Conservation (phyloP, 352 stramenopile genomes). For the Phytophthora hybrid region DNA sequence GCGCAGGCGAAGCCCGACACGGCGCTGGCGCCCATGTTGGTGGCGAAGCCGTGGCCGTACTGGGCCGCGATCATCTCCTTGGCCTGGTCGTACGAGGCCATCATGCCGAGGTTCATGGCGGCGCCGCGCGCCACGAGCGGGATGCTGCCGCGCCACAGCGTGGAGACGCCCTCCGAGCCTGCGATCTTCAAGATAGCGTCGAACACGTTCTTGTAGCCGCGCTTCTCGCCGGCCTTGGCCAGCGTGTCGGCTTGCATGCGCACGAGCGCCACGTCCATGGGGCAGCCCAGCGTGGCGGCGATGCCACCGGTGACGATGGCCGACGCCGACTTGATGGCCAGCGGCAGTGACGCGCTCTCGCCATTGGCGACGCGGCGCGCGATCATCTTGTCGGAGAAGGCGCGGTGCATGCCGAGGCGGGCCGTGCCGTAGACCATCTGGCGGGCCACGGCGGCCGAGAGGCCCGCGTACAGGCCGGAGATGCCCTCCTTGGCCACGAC, state of each 20-base stretch:
- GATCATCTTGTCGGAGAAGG: slow-evolving; percentile 83
- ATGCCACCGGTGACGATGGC: slow-evolving; percentile 86
- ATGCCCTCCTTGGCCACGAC: slow-evolving; percentile 86
- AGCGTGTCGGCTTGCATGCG: slow-evolving; percentile 98
- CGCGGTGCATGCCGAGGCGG: slow-evolving; percentile 86
- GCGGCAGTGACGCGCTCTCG: slow-evolving; percentile 71
- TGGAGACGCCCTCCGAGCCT: slow-evolving; percentile 86
- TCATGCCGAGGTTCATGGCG: slow-evolving; percentile 99
- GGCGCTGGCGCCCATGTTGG: slow-evolving; percentile 94
- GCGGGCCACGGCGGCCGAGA: slow-evolving; percentile 82
- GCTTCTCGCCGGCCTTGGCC: slow-evolving; percentile 88
- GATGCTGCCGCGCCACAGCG: slow-evolving; percentile 92
- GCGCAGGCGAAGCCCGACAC: slow-evolving; percentile 98
- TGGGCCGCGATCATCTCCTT: slow-evolving; percentile 90
- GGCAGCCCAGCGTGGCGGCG: slow-evolving; percentile 97
- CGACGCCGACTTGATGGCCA: slow-evolving; percentile 78
- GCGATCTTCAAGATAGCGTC: slow-evolving; percentile 94
- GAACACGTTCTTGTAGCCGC: slow-evolving; percentile 99
- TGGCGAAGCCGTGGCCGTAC: slow-evolving; percentile 83
- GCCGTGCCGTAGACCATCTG: slow-evolving; percentile 91
- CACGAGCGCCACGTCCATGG: slow-evolving; percentile 98
- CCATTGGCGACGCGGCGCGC: slow-evolving; percentile 73
- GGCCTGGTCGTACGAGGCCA: slow-evolving; percentile 99
- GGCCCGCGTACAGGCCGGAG: slow-evolving; percentile 82
- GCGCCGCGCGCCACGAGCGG: slow-evolving; percentile 97